Evolutionary conservation across 1,139 yeast genomes (phyloP), one percentile per base, ranked within the genome.

Genomic region (Starmera stellimalicola): DNA sequence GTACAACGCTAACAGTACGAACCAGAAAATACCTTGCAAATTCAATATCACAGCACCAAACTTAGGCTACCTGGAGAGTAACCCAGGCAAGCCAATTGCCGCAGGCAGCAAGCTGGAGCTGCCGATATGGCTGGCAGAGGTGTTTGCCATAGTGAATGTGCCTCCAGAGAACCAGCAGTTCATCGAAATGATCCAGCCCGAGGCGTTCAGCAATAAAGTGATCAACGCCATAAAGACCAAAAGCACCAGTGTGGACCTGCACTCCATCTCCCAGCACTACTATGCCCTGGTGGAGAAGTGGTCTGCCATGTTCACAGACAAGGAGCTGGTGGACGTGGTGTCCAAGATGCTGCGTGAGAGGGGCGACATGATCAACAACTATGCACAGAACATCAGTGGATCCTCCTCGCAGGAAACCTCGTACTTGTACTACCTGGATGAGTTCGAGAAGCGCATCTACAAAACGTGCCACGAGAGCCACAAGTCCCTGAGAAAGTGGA

Each of bases 51-150:
- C 80, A 1, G 81, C 85, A 3, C 94, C 94, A 0, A 93, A 93
- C 0, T 60, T 88, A 17, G 96, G 95, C 3, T 85, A 80, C 50
- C 63, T 88, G n/a, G 88, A 82, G 47, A 93, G 91, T 6, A 77
- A 79, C 39, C 83, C 85, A 0, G 87, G 83, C 1, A 69, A 73
- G 41, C 65, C 58, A 18, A 68, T 83, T 14, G 61, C 64, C 36
- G 68, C 74, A 46, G 79, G 77, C 29, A 68, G 94, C 2, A 77
- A 77, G 48, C 53, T 85, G 5, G 93, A 83, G 39, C 63, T 91
- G 27, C 97, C 98, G 1, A 56, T 87, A 23, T 91, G 98, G 98
- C 59, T 91, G 31, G 94, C 95, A 0, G 78, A 77, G 42, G 70
- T 82, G 5, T 59, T 91, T 28, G 95, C 94, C 2, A 63, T 68